phyloP scores from a whole-genome alignment of 2,329 filamentous ascomycete species.

The Aspergillus tamarii region DNA sequence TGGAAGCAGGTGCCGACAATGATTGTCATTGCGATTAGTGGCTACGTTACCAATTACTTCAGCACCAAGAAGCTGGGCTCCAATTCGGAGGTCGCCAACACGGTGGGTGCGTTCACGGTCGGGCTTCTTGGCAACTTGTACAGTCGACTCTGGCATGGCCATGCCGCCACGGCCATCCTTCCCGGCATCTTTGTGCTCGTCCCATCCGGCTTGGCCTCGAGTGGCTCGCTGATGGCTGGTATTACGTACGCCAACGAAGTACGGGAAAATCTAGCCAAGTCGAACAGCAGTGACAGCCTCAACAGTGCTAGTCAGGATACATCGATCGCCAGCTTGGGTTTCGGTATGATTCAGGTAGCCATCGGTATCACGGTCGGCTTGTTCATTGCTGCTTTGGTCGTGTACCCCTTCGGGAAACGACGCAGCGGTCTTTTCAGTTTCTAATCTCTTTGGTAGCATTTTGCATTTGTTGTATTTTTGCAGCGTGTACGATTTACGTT shows the following conservation, averaged over 20 bases:
- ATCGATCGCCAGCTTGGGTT: slow-evolving; percentile 38
- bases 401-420: slow-evolving; percentile 45
- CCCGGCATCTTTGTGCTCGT: slow-evolving; percentile 79
- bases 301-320: slow-evolving; percentile 20
- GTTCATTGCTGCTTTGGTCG: slow-evolving; percentile 43
- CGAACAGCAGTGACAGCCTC: slow-evolving; percentile 7
- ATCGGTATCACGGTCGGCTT: slow-evolving; percentile 46
- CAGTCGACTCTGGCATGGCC: slow-evolving; percentile 69
- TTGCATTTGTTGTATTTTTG: neutral
- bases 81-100: slow-evolving; percentile 74
- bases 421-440: slow-evolving; percentile 47
- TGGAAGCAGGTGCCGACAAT: slow-evolving; percentile 76
- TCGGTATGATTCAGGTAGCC: slow-evolving; percentile 45
- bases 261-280: slow-evolving; percentile 26
- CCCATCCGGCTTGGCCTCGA: slow-evolving; percentile 60
- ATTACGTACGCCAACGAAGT: slow-evolving; percentile 60
- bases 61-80: slow-evolving; percentile 67
- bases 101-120: slow-evolving; percentile 73
- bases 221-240: slow-evolving; percentile 58
- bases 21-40: slow-evolving; percentile 71
- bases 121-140: slow-evolving; percentile 79
- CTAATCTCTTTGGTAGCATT: neutral
- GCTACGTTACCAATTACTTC: slow-evolving; percentile 76
- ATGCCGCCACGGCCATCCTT: slow-evolving; percentile 81
- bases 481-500: neutral